Percentiles rank a stretch among this genome's conserved stretches.
Evolutionary conservation across 129 eudicot genomes (phyloP).

Genomic region (Saposhnikovia divaricata): DNA sequence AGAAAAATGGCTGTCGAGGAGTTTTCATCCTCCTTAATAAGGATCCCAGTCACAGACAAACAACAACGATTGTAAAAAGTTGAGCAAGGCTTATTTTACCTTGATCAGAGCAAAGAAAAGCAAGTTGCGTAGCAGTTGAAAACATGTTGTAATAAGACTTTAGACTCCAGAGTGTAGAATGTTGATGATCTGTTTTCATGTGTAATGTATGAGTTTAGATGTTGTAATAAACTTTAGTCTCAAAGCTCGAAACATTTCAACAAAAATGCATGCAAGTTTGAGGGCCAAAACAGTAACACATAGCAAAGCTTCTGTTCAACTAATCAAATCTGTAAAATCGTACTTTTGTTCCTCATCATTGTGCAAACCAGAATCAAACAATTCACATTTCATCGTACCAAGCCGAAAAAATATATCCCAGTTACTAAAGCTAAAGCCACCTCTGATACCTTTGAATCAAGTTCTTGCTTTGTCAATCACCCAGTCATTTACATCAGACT

Average conservation of each 20-base stretch:
- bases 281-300: not conserved
- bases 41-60: too few relatives aligned
- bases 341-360: slow-evolving; percentile 21
- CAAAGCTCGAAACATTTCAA: too few relatives aligned
- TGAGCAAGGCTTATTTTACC: too few relatives aligned
- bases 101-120: too few relatives aligned
- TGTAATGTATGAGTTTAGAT: too few relatives aligned
- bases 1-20: too few relatives aligned
- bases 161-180: too few relatives aligned
- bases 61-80: too few relatives aligned
- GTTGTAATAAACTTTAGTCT: not conserved
- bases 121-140: too few relatives aligned
- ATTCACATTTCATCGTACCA: slow-evolving; percentile 4
- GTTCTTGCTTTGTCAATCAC: slow-evolving; percentile 61
- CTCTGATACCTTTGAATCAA: slow-evolving; percentile 42
- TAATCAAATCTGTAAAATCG: not conserved
- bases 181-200: not conserved
- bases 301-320: not conserved
- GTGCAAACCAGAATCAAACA: slow-evolving; percentile 3
- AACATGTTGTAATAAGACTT: too few relatives aligned
- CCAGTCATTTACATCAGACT: slow-evolving; percentile 31
- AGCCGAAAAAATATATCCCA: slow-evolving; percentile 26
- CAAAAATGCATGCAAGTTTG: not conserved
- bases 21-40: too few relatives aligned
- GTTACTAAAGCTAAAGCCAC: slow-evolving; percentile 49